phyloP scores from a whole-genome alignment of 371 early-diverging fungal genomes.

The Lichtheimia ramosa region DNA sequence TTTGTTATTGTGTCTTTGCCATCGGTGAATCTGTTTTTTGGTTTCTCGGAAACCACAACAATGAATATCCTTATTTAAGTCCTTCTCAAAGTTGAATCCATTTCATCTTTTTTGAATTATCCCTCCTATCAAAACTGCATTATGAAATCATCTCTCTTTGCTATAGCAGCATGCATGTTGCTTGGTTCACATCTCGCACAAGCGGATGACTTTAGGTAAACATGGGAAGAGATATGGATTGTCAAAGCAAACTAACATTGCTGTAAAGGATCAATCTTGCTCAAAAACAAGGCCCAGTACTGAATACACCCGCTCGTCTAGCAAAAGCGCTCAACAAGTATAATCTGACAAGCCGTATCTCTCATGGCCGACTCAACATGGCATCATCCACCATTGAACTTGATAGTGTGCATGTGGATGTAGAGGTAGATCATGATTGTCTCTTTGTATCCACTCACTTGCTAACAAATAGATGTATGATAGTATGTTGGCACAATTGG shows the following conservation, averaged over 20 bases:
- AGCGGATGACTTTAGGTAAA: neutral
- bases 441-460: neutral
- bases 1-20: too few species aligned
- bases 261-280: slow-evolving; percentile 22
- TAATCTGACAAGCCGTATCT: slow-evolving; percentile 17
- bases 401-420: slow-evolving; percentile 32
- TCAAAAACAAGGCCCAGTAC: slow-evolving; percentile 16
- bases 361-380: slow-evolving; percentile 12
- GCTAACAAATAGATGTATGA: neutral
- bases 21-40: too few species aligned
- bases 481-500: slow-evolving; percentile 54
- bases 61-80: too few species aligned
- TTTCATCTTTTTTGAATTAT: too few species aligned
- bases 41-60: too few species aligned
- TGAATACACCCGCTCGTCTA: slow-evolving; percentile 33
- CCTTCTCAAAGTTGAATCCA: too few species aligned
- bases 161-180: neutral
- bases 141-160: neutral
- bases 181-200: neutral
- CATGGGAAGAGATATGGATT: too few species aligned
- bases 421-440: slow-evolving; percentile 24
- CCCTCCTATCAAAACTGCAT: neutral
- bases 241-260: too few species aligned
- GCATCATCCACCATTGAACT: slow-evolving; percentile 26
- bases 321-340: slow-evolving; percentile 29